phyloP scores from a whole-genome alignment of 1,139 yeast species.

The Nakaseomyces glabratus region DNA sequence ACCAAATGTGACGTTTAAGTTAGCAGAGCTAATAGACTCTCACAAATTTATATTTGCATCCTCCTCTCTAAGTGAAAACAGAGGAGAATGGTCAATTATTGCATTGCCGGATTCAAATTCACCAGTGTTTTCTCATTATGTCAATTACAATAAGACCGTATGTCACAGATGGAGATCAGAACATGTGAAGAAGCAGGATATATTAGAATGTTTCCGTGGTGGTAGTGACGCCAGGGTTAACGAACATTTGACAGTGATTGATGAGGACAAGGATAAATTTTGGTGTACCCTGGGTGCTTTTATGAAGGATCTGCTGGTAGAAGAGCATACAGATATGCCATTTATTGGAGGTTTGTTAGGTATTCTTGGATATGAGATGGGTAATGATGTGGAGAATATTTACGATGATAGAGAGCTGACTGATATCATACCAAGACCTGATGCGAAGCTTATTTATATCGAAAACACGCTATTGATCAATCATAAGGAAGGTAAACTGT shows the following conservation, averaged over 20 bases:
- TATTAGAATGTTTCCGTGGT: slow-evolving; percentile 10
- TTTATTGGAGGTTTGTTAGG: slow-evolving; percentile 90
- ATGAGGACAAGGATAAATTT: slow-evolving; percentile 22
- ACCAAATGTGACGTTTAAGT: slow-evolving; percentile 18
- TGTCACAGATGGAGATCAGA: slow-evolving; percentile 27
- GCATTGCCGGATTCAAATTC: slow-evolving; percentile 59
- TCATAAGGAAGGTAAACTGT: slow-evolving; percentile 41
- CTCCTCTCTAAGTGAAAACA: slow-evolving; percentile 20
- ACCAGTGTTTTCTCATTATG: slow-evolving; percentile 53
- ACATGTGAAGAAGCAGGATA: slow-evolving; percentile 1
- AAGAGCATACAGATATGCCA: slow-evolving; percentile 39
- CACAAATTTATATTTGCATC: slow-evolving; percentile 28
- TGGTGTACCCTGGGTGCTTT: slow-evolving; percentile 38
- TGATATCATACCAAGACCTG: slow-evolving; percentile 40
- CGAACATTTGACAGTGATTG: slow-evolving; percentile 10
- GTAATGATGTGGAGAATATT: slow-evolving; percentile 34
- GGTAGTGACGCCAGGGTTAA: slow-evolving; percentile 6
- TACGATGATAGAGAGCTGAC: not conserved
- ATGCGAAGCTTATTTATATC: slow-evolving; percentile 63
- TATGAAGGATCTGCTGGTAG: slow-evolving; percentile 35
- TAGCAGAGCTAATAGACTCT: slow-evolving; percentile 18
- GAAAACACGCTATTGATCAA: slow-evolving; percentile 57
- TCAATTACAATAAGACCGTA: slow-evolving; percentile 30
- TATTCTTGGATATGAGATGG: slow-evolving; percentile 78
- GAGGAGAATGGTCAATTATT: slow-evolving; percentile 77